These are phyloP conservation scores for Ganoderma resinaceum DNA, from an alignment of 1,284 basidiomycete genomes.

Conservation along the genomic window DNA sequence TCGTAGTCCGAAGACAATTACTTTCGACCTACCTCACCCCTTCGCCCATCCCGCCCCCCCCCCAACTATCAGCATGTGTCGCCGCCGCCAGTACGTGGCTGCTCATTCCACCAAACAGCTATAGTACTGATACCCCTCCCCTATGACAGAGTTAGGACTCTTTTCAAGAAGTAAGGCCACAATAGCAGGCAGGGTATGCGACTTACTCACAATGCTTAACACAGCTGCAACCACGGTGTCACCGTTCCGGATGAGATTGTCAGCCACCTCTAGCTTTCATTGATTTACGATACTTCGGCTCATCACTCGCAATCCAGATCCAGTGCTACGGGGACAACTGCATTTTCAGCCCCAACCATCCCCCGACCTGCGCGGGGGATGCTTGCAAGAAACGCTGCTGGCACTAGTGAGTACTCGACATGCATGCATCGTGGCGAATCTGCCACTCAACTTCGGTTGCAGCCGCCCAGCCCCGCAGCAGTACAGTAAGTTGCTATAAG, in stretches of 20 bases:
- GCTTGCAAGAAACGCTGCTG: conserved; percentile 65
- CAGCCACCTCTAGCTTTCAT: conserved; percentile 17
- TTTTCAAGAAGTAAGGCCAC: conserved; percentile 29
- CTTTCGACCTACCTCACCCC: not conserved
- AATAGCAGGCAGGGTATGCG: too few relatives aligned
- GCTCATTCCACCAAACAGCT: not conserved
- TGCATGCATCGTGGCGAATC: not conserved
- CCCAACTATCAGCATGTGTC: conserved; percentile 13
- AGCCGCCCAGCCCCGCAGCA: conserved; percentile 75
- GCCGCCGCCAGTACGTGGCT: conserved; percentile 35
- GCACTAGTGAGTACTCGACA: conserved; percentile 65
- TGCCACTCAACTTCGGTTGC: conserved; percentile 13
- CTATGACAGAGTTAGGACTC: conserved; percentile 32
- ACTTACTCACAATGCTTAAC: conserved; percentile 12
- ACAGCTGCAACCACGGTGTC: conserved; percentile 66
- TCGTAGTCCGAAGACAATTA: not conserved
- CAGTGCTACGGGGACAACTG: conserved; percentile 65
- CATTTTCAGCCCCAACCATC: conserved; percentile 71
- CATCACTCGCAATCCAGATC: conserved; percentile 51
- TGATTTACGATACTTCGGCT: conserved; percentile 7
- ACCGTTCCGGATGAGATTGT: conserved; percentile 70
- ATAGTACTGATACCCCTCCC: not conserved
- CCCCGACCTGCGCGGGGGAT: conserved; percentile 55
- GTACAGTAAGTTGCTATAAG: conserved; percentile 51
- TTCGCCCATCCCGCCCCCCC: not conserved